These are phyloP conservation scores for Capsicum chinense DNA, from an alignment of 257 asterid genomes.

Conservation along the genomic window DNA sequence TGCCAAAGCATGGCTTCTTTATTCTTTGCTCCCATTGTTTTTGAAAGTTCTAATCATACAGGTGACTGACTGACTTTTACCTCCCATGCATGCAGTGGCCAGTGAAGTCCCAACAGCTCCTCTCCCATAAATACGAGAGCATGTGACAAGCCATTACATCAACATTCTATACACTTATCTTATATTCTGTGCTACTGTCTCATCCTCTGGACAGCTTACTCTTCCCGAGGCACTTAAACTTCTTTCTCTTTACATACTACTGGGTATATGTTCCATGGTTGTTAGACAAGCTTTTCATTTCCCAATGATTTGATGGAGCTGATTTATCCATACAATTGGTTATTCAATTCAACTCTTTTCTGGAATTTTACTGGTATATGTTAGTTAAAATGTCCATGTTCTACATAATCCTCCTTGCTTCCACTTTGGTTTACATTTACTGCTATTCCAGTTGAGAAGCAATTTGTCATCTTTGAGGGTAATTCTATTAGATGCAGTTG, in stretches of 20 bases:
- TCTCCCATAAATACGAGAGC: slow-evolving; percentile 81
- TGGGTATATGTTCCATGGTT: slow-evolving; percentile 58
- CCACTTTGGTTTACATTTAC: too few relatives aligned
- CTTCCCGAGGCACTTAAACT: slow-evolving; percentile 96
- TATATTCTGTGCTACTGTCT: slow-evolving; percentile 87
- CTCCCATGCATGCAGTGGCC: slow-evolving; percentile 58
- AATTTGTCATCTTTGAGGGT: too few relatives aligned
- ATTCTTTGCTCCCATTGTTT: not conserved
- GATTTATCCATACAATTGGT: not conserved
- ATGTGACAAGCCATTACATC: slow-evolving; percentile 79
- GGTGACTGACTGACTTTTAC: not conserved
- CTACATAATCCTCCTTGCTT: too few relatives aligned
- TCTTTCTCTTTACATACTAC: slow-evolving; percentile 82
- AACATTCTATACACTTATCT: slow-evolving; percentile 86
- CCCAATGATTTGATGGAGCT: not conserved
- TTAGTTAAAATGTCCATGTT: too few relatives aligned
- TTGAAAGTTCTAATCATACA: not conserved
- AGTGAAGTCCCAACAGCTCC: slow-evolving; percentile 80
- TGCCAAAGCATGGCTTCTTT: not conserved
- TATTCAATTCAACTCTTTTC: not conserved
- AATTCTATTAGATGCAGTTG: too few relatives aligned
- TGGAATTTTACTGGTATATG: not conserved
- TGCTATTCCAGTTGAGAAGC: too few relatives aligned
- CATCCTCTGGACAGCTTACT: slow-evolving; percentile 93
- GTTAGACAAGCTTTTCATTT: slow-evolving; percentile 5